Evolutionary conservation across 345 rosid genomes (phyloP).

Genomic region (Camelina neglecta): DNA sequence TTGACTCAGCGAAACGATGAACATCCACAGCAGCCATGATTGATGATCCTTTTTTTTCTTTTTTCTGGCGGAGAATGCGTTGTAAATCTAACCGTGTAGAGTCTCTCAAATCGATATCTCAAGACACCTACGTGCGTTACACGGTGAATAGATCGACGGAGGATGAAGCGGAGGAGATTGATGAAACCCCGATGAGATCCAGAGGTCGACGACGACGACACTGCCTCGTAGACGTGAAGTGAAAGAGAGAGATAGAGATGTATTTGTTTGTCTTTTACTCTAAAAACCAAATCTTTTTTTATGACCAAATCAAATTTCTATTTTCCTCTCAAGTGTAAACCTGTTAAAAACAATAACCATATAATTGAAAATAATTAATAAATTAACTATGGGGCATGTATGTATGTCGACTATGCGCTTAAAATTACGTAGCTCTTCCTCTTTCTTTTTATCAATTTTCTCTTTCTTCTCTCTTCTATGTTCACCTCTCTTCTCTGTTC

Average conservation of each 20-base stretch:
- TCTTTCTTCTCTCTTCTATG: no score
- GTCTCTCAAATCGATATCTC: conserved; percentile 13
- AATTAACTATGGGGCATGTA: no score
- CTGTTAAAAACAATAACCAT: no score
- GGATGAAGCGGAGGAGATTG: conserved; percentile 11
- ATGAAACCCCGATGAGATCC: conserved; percentile 41
- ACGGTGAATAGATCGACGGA: conserved; percentile 17
- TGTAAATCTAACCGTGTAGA: conserved; percentile 10
- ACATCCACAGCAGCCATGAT: conserved; percentile 72
- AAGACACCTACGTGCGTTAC: no score
- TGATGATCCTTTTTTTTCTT: neutral
- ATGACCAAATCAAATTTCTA: conserved; percentile 18
- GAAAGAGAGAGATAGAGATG: conserved; percentile 23
- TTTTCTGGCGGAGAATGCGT: conserved; percentile 13
- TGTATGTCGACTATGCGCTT: no score
- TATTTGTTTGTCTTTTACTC: conserved; percentile 30
- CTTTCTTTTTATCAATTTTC: no score
- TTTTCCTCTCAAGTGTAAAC: neutral
- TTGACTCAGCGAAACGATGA: conserved; percentile 85
- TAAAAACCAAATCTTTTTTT: neutral
- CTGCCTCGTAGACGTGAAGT: conserved; percentile 43
- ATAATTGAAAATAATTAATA: no score
- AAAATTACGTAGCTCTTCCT: no score
- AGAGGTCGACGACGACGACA: conserved; percentile 12
- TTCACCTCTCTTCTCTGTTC: no score